A percentile compares a stretch with the other conserved stretches of the same genome.
Conservation (phyloP, 2,329 filamentous ascomycete genomes). For the Dothistroma septosporum region DNA sequence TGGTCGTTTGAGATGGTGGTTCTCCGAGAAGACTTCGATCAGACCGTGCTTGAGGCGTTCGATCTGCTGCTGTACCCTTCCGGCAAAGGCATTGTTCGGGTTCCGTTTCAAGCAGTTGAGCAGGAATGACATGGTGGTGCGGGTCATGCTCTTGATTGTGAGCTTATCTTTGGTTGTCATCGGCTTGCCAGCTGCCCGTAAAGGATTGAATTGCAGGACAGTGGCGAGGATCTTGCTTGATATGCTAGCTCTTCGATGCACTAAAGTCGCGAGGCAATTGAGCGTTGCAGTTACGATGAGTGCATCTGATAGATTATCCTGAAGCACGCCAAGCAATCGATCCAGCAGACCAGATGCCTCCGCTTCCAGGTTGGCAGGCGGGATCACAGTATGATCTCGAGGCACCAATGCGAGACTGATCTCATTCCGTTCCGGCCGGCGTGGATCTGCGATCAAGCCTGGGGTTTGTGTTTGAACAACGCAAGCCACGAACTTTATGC, state of each 20-base stretch:
- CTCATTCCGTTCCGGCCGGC: conserved; percentile 75
- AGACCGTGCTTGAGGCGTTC: conserved; percentile 76
- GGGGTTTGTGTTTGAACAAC: conserved; percentile 88
- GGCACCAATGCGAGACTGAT: conserved; percentile 84
- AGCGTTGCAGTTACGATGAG: conserved; percentile 85
- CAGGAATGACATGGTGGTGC: conserved; percentile 79
- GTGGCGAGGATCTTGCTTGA: conserved; percentile 81
- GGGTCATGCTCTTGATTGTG: conserved; percentile 87
- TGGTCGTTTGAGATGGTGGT: conserved; percentile 64
- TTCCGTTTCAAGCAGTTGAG: conserved; percentile 81
- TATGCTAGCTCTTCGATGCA: conserved; percentile 75
- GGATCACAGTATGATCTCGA: conserved; percentile 73
- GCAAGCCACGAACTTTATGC: conserved; percentile 94
- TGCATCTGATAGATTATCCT: conserved; percentile 79
- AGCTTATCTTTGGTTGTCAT: conserved; percentile 65
- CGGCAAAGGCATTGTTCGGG: conserved; percentile 67
- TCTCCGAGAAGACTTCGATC: conserved; percentile 74
- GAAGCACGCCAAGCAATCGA: conserved; percentile 76
- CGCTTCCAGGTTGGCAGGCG: conserved; percentile 78
- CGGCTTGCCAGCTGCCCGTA: conserved; percentile 61
- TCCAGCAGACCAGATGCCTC: conserved; percentile 89
- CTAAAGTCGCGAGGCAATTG: conserved; percentile 78
- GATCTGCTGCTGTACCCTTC: conserved; percentile 80
- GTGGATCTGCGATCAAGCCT: conserved; percentile 74
- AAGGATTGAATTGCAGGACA: conserved; percentile 85